Evolutionary conservation across 805 yeast genomes (phyloP).

Genomic region (Isabelozyma rhagii): DNA sequence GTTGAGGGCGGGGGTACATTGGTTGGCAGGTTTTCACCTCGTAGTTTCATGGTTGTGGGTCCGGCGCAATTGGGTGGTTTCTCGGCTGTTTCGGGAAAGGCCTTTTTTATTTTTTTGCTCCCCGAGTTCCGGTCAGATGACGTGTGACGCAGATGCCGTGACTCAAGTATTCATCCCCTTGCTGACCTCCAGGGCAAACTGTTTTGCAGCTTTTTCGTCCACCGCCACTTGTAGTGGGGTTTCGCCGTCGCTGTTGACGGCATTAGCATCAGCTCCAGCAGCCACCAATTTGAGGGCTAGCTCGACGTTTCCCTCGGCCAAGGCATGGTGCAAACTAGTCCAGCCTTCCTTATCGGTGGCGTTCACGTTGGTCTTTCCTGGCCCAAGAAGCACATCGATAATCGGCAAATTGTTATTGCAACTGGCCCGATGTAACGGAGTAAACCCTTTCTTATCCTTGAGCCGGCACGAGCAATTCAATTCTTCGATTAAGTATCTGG

Average conservation of each 20-base stretch:
- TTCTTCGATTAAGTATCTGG: slow-evolving; percentile 46
- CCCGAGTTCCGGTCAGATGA: background rate
- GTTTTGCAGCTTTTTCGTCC: slow-evolving; percentile 28
- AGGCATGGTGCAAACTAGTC: slow-evolving; percentile 87
- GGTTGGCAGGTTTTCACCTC: too few relatives aligned
- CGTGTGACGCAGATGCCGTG: background rate
- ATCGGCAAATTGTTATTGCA: slow-evolving; percentile 65
- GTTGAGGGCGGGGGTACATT: too few relatives aligned
- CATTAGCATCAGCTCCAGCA: slow-evolving; percentile 62
- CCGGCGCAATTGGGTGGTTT: slow-evolving; percentile 3
- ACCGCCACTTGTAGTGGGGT: slow-evolving; percentile 35
- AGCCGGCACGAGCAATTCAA: slow-evolving; percentile 59
- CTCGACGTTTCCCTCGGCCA: slow-evolving; percentile 87
- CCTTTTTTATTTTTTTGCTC: background rate
- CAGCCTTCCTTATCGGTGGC: slow-evolving; percentile 70
- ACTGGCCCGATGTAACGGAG: slow-evolving; percentile 81
- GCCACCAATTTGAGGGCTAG: slow-evolving; percentile 59
- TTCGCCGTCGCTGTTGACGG: slow-evolving; percentile 50
- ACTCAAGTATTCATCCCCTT: background rate
- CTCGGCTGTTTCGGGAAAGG: slow-evolving; percentile 15
- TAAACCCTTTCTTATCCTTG: slow-evolving; percentile 64
- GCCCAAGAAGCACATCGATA: slow-evolving; percentile 49
- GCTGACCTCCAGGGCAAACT: slow-evolving; percentile 6
- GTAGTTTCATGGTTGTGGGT: too few relatives aligned
- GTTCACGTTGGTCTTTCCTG: slow-evolving; percentile 62